Percentiles rank a stretch among this genome's conserved stretches.
Conservation (phyloP, 257 asterid genomes). For the Solanum piurae region DNA sequence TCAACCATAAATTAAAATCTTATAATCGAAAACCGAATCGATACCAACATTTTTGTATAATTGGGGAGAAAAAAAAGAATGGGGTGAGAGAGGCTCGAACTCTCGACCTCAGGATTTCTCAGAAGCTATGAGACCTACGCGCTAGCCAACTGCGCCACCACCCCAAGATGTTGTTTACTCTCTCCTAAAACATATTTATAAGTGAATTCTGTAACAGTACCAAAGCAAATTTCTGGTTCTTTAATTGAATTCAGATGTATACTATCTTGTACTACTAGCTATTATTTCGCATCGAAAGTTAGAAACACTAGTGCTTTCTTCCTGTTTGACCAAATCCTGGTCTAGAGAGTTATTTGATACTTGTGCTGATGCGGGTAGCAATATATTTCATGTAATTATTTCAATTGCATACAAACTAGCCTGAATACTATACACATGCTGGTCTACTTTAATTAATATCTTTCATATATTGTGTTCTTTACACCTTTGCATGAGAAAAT, state of each 20-base stretch:
- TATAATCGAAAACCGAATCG: too few species aligned
- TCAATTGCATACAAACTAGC: not conserved
- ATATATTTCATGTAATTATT: not conserved
- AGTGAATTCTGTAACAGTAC: not conserved
- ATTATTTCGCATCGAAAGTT: not conserved
- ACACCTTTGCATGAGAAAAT: not conserved
- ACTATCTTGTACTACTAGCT: not conserved
- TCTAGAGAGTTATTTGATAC: not conserved
- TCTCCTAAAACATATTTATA: fast-evolving
- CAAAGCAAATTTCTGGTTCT: not conserved
- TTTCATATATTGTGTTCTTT: not conserved
- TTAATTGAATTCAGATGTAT: not conserved
- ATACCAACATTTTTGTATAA: too few species aligned
- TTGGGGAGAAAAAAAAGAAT: not conserved
- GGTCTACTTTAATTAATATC: not conserved
- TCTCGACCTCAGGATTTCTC: slow-evolving; percentile 94
- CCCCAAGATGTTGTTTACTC: slow-evolving; percentile 16
- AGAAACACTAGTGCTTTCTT: not conserved
- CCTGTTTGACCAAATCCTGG: not conserved
- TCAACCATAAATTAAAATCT: too few species aligned
- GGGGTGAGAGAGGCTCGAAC: slow-evolving; percentile 97
- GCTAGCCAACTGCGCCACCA: slow-evolving; percentile 99
- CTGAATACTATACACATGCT: not conserved
- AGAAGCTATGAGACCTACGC: slow-evolving; percentile 96
- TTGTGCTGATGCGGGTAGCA: not conserved